phyloP scores from a whole-genome alignment of 1,139 yeast species.

The Debaryomyces psychrophilus region DNA sequence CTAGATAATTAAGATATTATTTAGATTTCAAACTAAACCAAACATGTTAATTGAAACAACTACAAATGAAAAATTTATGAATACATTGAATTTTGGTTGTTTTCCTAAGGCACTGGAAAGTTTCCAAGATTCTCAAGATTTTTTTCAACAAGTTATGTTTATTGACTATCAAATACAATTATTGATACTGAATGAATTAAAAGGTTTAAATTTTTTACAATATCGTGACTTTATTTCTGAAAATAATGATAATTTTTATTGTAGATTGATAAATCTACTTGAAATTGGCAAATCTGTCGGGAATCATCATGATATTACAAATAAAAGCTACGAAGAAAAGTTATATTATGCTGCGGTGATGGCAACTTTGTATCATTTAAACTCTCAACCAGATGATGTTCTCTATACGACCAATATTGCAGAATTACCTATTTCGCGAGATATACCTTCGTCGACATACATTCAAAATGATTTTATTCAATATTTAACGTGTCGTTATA shows the following conservation, averaged over 20 bases:
- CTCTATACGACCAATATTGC: slow-evolving; percentile 21
- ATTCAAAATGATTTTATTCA: slow-evolving; percentile 32
- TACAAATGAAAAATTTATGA: slow-evolving; percentile 26
- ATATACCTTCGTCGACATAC: slow-evolving; percentile 14
- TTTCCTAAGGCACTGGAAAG: slow-evolving; percentile 41
- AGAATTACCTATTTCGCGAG: slow-evolving; percentile 17
- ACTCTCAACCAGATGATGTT: slow-evolving; percentile 30
- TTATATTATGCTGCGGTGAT: slow-evolving; percentile 38
- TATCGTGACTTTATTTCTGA: slow-evolving; percentile 20
- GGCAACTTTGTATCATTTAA: slow-evolving; percentile 41
- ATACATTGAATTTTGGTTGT: slow-evolving; percentile 40
- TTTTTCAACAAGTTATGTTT: slow-evolving; percentile 40
- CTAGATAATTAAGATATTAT: neutral
- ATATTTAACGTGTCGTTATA: slow-evolving; percentile 41
- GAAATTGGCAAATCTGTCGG: slow-evolving; percentile 33
- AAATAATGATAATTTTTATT: slow-evolving; percentile 22
- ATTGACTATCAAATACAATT: slow-evolving; percentile 46
- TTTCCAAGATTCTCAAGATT: slow-evolving; percentile 40
- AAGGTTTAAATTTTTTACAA: slow-evolving; percentile 32
- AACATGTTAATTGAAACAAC: slow-evolving; percentile 27
- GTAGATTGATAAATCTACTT: slow-evolving; percentile 34
- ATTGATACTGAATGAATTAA: slow-evolving; percentile 36
- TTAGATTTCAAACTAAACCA: neutral
- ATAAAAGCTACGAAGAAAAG: slow-evolving; percentile 33
- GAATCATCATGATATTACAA: slow-evolving; percentile 29